Conservation (phyloP, 2,329 filamentous ascomycete genomes). For the Monosporascus sp. region DNA sequence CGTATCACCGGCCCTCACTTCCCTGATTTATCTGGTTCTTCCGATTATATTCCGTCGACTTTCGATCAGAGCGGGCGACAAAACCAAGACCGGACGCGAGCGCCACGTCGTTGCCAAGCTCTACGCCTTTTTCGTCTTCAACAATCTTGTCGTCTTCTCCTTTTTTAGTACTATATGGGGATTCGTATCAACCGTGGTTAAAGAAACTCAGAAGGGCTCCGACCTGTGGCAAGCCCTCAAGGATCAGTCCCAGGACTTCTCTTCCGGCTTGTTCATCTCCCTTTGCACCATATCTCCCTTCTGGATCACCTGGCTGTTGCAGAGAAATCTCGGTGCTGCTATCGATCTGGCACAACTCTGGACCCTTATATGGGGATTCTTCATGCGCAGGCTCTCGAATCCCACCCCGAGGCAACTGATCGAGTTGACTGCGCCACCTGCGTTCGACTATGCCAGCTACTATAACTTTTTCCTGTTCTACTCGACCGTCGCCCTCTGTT, state of each 20-base stretch:
- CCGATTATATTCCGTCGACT: conserved; percentile 89
- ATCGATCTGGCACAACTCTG: conserved; percentile 88
- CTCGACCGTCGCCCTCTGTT: conserved; percentile 80
- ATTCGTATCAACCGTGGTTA: conserved; percentile 62
- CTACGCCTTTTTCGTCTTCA: conserved; percentile 95
- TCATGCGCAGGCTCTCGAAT: conserved; percentile 75
- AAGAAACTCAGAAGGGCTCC: conserved; percentile 48
- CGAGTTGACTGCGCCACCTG: conserved; percentile 83
- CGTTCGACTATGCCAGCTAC: conserved; percentile 93
- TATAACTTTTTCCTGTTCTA: conserved; percentile 99
- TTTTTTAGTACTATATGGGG: conserved; percentile 79
- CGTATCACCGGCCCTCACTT: conserved; percentile 79
- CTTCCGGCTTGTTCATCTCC: conserved; percentile 60
- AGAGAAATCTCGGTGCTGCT: conserved; percentile 89
- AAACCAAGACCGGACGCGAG: conserved; percentile 88
- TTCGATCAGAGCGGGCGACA: conserved; percentile 76
- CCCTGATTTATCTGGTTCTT: conserved; percentile 78
- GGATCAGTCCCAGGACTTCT: conserved; percentile 49
- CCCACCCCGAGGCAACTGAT: conserved; percentile 90
- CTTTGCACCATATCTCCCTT: conserved; percentile 81
- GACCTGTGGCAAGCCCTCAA: conserved; percentile 66
- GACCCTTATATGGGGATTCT: conserved; percentile 77
- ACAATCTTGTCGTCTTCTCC: conserved; percentile 92
- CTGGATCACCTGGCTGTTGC: conserved; percentile 90
- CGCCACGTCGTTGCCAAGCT: conserved; percentile 86